A percentile compares a stretch with the other conserved stretches of the same genome.
phyloP scores from a whole-genome alignment of 495 filamentous ascomycete genomes.

The Mycothermus thermophilus region DNA sequence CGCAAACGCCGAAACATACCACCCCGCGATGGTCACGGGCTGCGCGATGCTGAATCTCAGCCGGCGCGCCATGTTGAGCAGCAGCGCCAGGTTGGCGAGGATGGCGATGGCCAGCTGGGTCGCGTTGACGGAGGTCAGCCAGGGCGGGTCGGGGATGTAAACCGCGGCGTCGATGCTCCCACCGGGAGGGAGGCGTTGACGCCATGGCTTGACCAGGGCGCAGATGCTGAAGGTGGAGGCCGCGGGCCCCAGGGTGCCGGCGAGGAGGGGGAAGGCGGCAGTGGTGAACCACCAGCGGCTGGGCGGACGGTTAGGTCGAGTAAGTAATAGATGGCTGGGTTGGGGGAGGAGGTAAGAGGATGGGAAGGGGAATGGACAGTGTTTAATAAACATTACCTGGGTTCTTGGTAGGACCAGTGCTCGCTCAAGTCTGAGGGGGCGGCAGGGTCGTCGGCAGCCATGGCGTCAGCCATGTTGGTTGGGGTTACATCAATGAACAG shows the following conservation, averaged over 20 bases:
- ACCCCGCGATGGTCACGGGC: slow-evolving; percentile 48
- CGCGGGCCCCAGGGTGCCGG: slow-evolving; percentile 74
- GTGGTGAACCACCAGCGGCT: slow-evolving; percentile 81
- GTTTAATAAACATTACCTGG: too few relatives aligned
- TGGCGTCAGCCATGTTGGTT: too few relatives aligned
- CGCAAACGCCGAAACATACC: slow-evolving; percentile 52
- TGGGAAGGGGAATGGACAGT: too few relatives aligned
- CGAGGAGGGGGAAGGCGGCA: slow-evolving; percentile 66
- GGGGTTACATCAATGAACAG: too few relatives aligned
- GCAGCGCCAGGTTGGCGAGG: slow-evolving; percentile 54
- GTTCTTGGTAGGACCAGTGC: too few relatives aligned
- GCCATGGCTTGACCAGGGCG: slow-evolving; percentile 60
- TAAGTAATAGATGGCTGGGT: too few relatives aligned
- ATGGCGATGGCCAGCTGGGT: slow-evolving; percentile 58
- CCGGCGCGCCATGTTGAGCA: slow-evolving; percentile 72
- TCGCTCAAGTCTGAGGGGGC: too few relatives aligned
- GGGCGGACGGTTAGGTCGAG: too few relatives aligned
- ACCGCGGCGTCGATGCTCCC: slow-evolving; percentile 31
- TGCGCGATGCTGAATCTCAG: slow-evolving; percentile 69
- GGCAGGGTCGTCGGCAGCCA: too few relatives aligned
- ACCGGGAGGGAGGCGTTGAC: slow-evolving; percentile 44
- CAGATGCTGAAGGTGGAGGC: slow-evolving; percentile 69
- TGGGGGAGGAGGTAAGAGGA: too few relatives aligned
- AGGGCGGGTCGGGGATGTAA: slow-evolving; percentile 52
- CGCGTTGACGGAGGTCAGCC: slow-evolving; percentile 61